Evolutionary conservation across 1,284 basidiomycete genomes (phyloP), one percentile per base, ranked within the genome.

Genomic region (Moesziomyces parantarcticus): DNA sequence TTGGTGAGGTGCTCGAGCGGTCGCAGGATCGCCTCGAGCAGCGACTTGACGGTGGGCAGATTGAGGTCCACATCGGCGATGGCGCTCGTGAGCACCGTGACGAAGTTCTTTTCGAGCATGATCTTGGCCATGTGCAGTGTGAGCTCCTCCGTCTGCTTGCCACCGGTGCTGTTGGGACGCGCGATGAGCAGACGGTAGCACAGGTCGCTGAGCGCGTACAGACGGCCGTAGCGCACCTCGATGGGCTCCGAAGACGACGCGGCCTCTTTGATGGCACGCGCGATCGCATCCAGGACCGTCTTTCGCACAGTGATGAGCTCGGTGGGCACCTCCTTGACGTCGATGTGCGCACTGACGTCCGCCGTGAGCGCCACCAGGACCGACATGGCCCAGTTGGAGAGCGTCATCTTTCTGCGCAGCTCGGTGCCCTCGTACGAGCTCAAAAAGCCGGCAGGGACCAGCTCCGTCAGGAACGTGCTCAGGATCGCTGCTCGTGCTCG

Each of bases 51-150:
- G 75, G 95, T 91, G 2, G 97, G 97, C 85, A 95, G 96, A 83
- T 97, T 97, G 53, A 98, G 88, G 81, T 99, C 97, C 40, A 97
- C 90, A 59, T 99, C 97, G 8, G 92, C 91, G 10, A 98, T 87
- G 13, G 94, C 92, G 51, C 88, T 91, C 0, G 97, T 98, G 34
- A 99, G 87, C 4, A 92, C 90, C 7, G 91, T 88, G 21, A 98
- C 97, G 78, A 92, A 97, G 82, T 93, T 94, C 87, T 98, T 97
- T 87, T 99, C 97, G 46, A 99, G 86, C 97, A 99, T 99, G 69
- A 95, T 89, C 86, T 98, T 99, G 43, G 97, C 94, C 60, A 98
- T 89, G 71, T 97, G 94, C 18, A 94, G 91, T 3, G 92, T 91
- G 13, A 89, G 87, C 51, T 97, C 95, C 44, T 95, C 92, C 61